A percentile compares a stretch with the other conserved stretches of the same genome.
Conservation (phyloP, 768 basidiomycete species). For the Kwoniella pini region DNA sequence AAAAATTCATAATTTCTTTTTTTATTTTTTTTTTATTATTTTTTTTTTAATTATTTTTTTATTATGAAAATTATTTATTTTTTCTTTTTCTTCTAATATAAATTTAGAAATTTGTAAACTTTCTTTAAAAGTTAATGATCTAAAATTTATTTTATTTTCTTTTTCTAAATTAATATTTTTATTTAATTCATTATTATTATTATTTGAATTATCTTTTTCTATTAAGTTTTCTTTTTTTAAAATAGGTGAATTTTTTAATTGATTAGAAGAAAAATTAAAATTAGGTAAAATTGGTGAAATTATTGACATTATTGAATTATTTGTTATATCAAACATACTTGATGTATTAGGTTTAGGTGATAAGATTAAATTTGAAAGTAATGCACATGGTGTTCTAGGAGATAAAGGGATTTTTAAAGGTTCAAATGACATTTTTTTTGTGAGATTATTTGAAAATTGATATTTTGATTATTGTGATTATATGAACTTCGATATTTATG, state of each 20-base stretch:
- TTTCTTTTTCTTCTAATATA: neutral
- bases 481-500: no score
- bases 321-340: neutral
- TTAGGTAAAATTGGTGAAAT: neutral
- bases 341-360: neutral
- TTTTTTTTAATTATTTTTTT: neutral
- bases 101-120: neutral
- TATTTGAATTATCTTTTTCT: no score
- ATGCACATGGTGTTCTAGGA: neutral
- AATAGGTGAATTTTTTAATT: no score
- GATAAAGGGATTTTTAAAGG: neutral
- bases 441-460: no score
- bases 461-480: no score
- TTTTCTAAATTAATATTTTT: neutral
- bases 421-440: neutral
- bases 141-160: neutral
- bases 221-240: no score
- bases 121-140: conserved; percentile 1
- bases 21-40: neutral
- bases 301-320: neutral
- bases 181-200: no score
- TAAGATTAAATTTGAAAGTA: neutral
- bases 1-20: conserved; percentile 34
- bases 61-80: no score
- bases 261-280: neutral